A percentile compares a stretch with the other conserved stretches of the same genome.
These are phyloP conservation scores for Mycosarcoma mackinlayi DNA, from an alignment of 1,284 basidiomycete genomes.

Conservation along the genomic window DNA sequence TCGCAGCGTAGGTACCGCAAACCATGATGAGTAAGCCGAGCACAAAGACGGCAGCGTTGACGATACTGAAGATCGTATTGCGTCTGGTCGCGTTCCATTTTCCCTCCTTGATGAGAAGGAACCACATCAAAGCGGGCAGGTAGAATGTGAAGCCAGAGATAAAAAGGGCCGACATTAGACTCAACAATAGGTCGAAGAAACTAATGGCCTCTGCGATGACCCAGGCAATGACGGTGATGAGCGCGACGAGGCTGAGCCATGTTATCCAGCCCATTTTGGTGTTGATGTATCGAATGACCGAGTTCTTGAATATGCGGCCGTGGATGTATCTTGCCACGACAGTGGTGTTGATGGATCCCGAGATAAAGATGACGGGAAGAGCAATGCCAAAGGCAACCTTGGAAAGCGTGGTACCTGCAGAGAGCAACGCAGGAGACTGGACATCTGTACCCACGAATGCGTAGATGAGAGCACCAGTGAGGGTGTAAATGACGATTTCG, in stretches of 20 bases:
- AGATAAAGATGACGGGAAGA: slow-evolving; percentile 62
- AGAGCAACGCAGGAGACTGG: slow-evolving; percentile 52
- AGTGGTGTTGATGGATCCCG: slow-evolving; percentile 62
- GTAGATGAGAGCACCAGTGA: slow-evolving; percentile 60
- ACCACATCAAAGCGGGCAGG: slow-evolving; percentile 71
- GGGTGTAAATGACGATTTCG: slow-evolving; percentile 62
- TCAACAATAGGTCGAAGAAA: slow-evolving; percentile 53
- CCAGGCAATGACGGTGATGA: slow-evolving; percentile 52
- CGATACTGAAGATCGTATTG: slow-evolving; percentile 45
- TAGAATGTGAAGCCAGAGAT: slow-evolving; percentile 58
- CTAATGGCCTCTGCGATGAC: slow-evolving; percentile 57
- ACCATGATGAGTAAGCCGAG: slow-evolving; percentile 53
- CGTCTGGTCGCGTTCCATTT: slow-evolving; percentile 38
- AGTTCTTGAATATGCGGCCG: slow-evolving; percentile 51
- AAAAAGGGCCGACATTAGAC: slow-evolving; percentile 52
- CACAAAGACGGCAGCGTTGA: slow-evolving; percentile 45
- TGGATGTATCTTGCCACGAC: slow-evolving; percentile 56
- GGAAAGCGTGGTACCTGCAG: slow-evolving; percentile 46
- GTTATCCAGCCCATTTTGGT: slow-evolving; percentile 51
- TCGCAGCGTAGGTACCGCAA: slow-evolving; percentile 47
- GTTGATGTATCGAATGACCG: slow-evolving; percentile 56
- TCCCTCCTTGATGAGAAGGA: slow-evolving; percentile 49
- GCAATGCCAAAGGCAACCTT: slow-evolving; percentile 61
- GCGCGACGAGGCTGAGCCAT: slow-evolving; percentile 48
- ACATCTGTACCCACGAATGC: slow-evolving; percentile 56